Base-by-base conservation (phyloP, 257 asterid species). In the Echites panduratus region DNA sequence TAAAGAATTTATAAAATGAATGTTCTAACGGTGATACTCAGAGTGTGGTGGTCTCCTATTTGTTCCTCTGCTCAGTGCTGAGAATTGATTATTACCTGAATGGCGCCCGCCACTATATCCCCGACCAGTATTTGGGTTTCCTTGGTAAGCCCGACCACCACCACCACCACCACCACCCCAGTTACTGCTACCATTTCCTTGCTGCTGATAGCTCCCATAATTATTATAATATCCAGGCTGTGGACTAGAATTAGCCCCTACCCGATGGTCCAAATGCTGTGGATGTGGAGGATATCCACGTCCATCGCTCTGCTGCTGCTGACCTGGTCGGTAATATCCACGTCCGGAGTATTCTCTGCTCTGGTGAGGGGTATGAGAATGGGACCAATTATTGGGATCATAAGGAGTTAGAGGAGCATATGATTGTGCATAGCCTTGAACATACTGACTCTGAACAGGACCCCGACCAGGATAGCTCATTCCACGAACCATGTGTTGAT, bases 1-100 rank as follows among this genome's bases (percentile, higher is more conserved):
- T 19, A 43, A 61, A 47, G 40, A 24, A 17, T 2, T 10, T 35
- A 67, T 14, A 20, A 5, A 2, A 41, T 58, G 16, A n/a, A 22
- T 77, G 38, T 69, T 79, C 78, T 85, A 88, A 72, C 87, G 84
- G 50, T 83, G 87, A 77, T 83, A 29, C 68, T 86, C 87, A 0
- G 90, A 83, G 4, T 80, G 85, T 9, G 93, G 91, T 16, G 92
- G 91, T 69, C 87, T 71, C 76, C 93, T 84, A 70, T 71, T 81
- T 45, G 88, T 81, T 73, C 96, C 89, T 81, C 97, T 77, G 57
- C 75, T 82, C 81, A 84, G 72, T 32, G 90, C 79, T 8, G 96
- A 81, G 84, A 70, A 91, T 49, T 81, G 93, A 72, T 91, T 89
- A 17, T 91, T 89, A 17, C 90, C 85, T 0, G 86, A 68, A 43